These are phyloP conservation scores for Scutellaria barbata DNA, from an alignment of 257 asterid genomes.

Conservation along the genomic window DNA sequence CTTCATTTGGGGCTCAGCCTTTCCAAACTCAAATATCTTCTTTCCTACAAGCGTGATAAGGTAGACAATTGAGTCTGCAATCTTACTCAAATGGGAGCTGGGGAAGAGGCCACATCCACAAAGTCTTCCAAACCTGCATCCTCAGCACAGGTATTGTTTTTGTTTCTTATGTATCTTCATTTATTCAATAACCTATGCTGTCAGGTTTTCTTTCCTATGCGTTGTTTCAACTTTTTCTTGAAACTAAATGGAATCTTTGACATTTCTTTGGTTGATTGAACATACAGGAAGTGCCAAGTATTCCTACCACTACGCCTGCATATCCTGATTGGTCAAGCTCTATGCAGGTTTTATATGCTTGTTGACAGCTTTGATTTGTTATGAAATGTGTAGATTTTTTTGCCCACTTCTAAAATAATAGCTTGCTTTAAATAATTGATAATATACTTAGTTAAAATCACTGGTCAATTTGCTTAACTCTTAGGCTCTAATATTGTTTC, in stretches of 20 bases:
- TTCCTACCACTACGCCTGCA: constrained; percentile 58
- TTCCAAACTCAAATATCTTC: constrained; percentile 18
- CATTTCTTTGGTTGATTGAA: constrained; percentile 30
- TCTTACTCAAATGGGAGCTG: constrained; percentile 69
- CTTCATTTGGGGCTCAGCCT: constrained; percentile 37
- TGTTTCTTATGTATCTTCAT: background rate
- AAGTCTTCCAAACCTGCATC: constrained; percentile 71
- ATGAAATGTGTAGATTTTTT: constrained; percentile 22
- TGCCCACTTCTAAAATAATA: no score
- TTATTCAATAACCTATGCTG: constrained; percentile 20
- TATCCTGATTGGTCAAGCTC: constrained; percentile 93
- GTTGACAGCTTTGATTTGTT: constrained; percentile 7
- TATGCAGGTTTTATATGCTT: constrained; percentile 65
- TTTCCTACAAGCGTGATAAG: background rate
- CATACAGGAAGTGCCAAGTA: constrained; percentile 62
- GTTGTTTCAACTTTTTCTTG: background rate
- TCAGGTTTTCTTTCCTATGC: background rate
- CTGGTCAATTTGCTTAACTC: no score
- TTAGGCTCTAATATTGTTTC: no score
- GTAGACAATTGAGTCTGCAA: constrained; percentile 37
- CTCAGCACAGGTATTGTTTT: constrained; percentile 57
- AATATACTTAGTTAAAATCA: no score
- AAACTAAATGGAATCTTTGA: constrained; percentile 10
- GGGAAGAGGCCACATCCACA: constrained; percentile 71
- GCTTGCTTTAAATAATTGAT: no score